These are phyloP conservation scores for Pezicula neosporulosa DNA, from an alignment of 2,329 filamentous ascomycete genomes.

Conservation along the genomic window DNA sequence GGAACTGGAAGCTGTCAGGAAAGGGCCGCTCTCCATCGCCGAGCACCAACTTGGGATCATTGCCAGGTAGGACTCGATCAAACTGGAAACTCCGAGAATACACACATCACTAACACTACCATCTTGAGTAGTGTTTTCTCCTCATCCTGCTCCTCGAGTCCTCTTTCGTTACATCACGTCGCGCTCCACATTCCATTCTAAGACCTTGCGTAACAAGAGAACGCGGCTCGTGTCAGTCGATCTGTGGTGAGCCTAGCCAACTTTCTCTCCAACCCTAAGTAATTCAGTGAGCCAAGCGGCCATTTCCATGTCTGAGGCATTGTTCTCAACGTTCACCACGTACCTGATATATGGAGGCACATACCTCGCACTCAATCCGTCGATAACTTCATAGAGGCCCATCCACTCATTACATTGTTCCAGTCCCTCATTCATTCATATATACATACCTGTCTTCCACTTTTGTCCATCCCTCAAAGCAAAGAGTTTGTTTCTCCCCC, in stretches of 20 bases:
- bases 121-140: background rate
- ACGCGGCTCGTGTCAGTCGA: background rate
- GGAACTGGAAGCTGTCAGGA: background rate
- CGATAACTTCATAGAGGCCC: constrained; percentile 7
- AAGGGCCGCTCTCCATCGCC: background rate
- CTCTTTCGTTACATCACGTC: background rate
- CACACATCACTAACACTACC: background rate
- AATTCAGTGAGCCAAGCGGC: background rate
- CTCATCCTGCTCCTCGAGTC: background rate
- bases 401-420: constrained; percentile 15
- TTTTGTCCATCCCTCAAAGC: background rate
- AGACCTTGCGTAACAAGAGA: constrained; percentile 2
- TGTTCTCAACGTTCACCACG: background rate
- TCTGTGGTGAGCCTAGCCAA: background rate
- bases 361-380: constrained; percentile 8
- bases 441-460: background rate
- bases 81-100: background rate
- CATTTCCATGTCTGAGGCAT: background rate
- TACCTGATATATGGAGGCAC: constrained; percentile 17
- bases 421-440: constrained; percentile 11
- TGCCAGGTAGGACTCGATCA: background rate
- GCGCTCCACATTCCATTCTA: constrained; percentile 1
- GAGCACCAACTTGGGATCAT: background rate
- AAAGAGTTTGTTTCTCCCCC: constrained; percentile 9
- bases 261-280: background rate